phyloP scores from a whole-genome alignment of 306 rosid genomes.

The Adenanthera pavonina region DNA sequence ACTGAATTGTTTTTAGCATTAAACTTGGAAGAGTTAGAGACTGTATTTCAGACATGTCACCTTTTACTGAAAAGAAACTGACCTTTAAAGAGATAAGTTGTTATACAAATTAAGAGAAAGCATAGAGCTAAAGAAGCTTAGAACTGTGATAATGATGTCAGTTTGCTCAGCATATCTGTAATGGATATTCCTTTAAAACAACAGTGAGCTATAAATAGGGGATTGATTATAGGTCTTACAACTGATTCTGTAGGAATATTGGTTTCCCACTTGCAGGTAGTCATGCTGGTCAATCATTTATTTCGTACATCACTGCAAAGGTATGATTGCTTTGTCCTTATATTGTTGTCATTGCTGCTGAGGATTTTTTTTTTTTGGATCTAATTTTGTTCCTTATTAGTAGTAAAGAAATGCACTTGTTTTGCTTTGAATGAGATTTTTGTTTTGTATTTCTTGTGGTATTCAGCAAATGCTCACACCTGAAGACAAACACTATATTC shows the following conservation, averaged over 20 bases:
- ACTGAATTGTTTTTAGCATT: neutral
- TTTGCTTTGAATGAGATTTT: constrained; percentile 7
- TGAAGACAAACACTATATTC: neutral
- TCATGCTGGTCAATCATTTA: constrained; percentile 81
- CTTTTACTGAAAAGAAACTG: neutral
- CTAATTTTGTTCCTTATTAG: neutral
- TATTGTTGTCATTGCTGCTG: constrained; percentile 33
- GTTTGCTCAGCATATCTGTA: neutral
- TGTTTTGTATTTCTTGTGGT: constrained; percentile 26
- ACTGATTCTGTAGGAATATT: neutral
- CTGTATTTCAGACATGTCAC: neutral
- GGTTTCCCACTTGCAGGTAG: constrained; percentile 61
- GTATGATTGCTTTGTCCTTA: constrained; percentile 49
- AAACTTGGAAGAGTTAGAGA: neutral
- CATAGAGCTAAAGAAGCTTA: neutral
- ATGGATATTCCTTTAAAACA: neutral
- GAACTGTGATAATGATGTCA: neutral
- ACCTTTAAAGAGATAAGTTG: neutral
- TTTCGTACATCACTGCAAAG: constrained; percentile 82
- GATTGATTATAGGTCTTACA: neutral
- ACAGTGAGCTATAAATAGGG: neutral
- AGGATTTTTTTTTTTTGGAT: constrained; percentile 23
- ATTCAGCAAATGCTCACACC: neutral
- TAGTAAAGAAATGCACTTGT: constrained; percentile 10
- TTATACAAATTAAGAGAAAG: neutral